A percentile compares a stretch with the other conserved stretches of the same genome.
These are phyloP conservation scores for Phytophthora sp. DNA, from an alignment of 352 stramenopile species.

Conservation along the genomic window DNA sequence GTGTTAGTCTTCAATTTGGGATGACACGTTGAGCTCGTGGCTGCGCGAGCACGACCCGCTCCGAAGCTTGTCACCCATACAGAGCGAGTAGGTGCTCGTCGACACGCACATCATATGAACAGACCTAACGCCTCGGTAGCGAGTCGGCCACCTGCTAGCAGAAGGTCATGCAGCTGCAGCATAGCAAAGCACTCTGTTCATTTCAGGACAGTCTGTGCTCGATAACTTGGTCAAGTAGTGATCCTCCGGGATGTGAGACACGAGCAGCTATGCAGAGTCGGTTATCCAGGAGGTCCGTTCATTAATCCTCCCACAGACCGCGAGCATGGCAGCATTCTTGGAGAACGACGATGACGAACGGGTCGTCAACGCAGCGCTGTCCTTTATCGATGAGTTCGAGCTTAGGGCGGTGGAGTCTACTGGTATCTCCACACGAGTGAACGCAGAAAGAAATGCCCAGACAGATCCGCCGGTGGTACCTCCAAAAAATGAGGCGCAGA, in stretches of 20 bases:
- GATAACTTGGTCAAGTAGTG: too few species aligned
- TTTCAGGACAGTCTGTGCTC: too few species aligned
- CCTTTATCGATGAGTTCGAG: slow-evolving; percentile 27
- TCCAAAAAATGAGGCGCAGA: not conserved
- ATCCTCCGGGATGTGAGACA: not conserved
- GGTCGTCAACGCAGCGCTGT: slow-evolving; percentile 20
- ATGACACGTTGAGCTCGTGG: too few species aligned
- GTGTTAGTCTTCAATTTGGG: too few species aligned
- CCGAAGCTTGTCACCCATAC: too few species aligned
- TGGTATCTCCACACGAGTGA: not conserved
- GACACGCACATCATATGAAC: too few species aligned
- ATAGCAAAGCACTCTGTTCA: too few species aligned
- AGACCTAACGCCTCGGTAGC: too few species aligned
- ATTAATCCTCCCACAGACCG: not conserved
- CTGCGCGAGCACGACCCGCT: too few species aligned
- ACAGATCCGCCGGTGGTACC: not conserved
- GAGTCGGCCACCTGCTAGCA: too few species aligned
- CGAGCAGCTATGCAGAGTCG: not conserved
- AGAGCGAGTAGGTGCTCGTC: too few species aligned
- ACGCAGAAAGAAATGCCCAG: not conserved
- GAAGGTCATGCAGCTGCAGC: too few species aligned
- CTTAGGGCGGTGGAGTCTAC: not conserved
- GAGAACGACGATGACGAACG: slow-evolving; percentile 13
- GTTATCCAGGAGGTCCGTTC: not conserved
- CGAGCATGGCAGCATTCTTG: slow-evolving; percentile 12